phyloP scores from a whole-genome alignment of 2,329 filamentous ascomycete species.

The Beauveria pseudobassiana region DNA sequence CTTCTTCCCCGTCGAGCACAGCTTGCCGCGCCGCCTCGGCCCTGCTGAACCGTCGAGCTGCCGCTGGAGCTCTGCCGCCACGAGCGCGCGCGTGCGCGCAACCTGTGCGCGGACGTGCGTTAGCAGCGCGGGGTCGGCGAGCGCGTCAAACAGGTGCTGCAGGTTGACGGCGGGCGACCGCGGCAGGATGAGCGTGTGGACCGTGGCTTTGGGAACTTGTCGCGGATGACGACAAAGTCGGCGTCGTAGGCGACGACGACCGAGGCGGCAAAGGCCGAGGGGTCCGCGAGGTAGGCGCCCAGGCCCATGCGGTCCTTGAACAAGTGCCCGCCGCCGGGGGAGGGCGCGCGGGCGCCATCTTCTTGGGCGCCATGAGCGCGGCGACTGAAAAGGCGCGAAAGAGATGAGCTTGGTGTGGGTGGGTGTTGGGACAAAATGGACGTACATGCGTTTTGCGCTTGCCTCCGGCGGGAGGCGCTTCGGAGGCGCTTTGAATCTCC shows the following conservation, averaged over 20 bases:
- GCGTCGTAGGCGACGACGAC: slow-evolving; percentile 60
- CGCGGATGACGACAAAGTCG: slow-evolving; percentile 68
- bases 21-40: slow-evolving; percentile 57
- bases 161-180: slow-evolving; percentile 53
- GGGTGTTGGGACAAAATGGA: neutral
- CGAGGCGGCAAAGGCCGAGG: slow-evolving; percentile 46
- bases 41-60: slow-evolving; percentile 53
- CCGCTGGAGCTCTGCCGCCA: slow-evolving; percentile 67
- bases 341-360: slow-evolving; percentile 20
- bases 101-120: slow-evolving; percentile 54
- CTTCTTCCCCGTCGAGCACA: slow-evolving; percentile 52
- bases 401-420: neutral
- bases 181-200: slow-evolving; percentile 85
- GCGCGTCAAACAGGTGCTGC: slow-evolving; percentile 69
- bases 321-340: slow-evolving; percentile 15
- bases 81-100: slow-evolving; percentile 53
- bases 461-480: slow-evolving; percentile 17
- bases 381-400: slow-evolving; percentile 19
- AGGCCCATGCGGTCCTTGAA: slow-evolving; percentile 54
- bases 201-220: slow-evolving; percentile 74
- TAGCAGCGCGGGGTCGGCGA: slow-evolving; percentile 65
- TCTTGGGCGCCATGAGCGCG: slow-evolving; percentile 31
- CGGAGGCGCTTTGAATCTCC: slow-evolving; percentile 29
- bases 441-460: slow-evolving; percentile 35
- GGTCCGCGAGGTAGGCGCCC: slow-evolving; percentile 57